Base-by-base conservation (phyloP, 2,329 filamentous ascomycete genomes). In the Cadophora luteo-olivacea region DNA sequence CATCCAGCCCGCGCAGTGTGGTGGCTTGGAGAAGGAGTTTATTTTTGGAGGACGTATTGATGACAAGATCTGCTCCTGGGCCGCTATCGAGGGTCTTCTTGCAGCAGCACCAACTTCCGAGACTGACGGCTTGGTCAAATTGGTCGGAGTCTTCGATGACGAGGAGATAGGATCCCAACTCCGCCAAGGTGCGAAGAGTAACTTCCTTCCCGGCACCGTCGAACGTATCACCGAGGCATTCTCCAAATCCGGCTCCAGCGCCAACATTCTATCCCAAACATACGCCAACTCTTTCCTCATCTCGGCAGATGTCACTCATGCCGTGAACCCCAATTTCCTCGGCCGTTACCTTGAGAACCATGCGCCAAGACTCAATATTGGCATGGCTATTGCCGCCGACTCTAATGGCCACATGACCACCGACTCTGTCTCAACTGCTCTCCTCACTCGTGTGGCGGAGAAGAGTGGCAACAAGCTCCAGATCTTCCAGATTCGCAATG, bases 361-460 rank as follows among this genome's bases (percentile, higher is more conserved):
- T 81, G 85, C 92, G 2, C 95, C 96, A 0, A 87, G 92, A 68
- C 87, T 99, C 65, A 99, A 99, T 79, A 88, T 96, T 38, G 96
- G 96, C 45, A 86, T 97, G 38, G 88, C 90, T 19, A 85, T 99
- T 49, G 90, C 89, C 57, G 89, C 89, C 25, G 95, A 98, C 80
- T 89, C 89, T 63, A 97, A 97, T 77, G 96, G 93, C 4, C 93
- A 98, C 82, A 97, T 97, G 92, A 97, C 95, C 3, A 97, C 95
- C 3, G 94, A 98, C 78, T 89, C 91, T 66, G 89, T 97, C 22
- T 96, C 92, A 12, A 92, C 92, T 4, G 89, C 93, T 4, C 87
- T 98, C 69, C 83, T 98, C 45, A 88, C 91, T 73, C 87, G 92
- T 32, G 87, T 97, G 49, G 94, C 93, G 8, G 89, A 94, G 73